A percentile compares a stretch with the other conserved stretches of the same genome.
phyloP scores from a whole-genome alignment of 176 grass and related monocot genomes.

The Luzula sylvatica region DNA sequence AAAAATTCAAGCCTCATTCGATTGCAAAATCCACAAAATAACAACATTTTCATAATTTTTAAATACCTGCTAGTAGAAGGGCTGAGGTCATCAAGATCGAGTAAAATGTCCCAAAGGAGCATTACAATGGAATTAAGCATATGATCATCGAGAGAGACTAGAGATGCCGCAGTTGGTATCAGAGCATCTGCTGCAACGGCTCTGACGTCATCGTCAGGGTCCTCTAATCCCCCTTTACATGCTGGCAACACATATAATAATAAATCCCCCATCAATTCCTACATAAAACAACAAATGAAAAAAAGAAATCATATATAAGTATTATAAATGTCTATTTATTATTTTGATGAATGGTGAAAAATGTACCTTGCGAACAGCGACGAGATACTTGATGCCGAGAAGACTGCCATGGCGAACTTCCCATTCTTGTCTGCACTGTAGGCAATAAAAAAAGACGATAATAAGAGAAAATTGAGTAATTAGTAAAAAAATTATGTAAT shows the following conservation, averaged over 20 bases:
- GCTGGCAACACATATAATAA: slow-evolving; percentile 74
- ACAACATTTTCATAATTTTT: too few species aligned
- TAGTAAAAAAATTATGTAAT: not conserved
- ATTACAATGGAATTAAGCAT: slow-evolving; percentile 76
- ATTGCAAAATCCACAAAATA: too few species aligned
- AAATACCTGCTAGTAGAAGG: slow-evolving; percentile 96
- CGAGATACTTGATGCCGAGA: slow-evolving; percentile 94
- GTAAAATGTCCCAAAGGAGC: slow-evolving; percentile 99
- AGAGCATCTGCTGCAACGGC: slow-evolving; percentile 96
- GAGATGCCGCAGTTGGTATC: slow-evolving; percentile 72
- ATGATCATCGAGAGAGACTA: slow-evolving; percentile 81
- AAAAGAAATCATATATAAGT: too few species aligned
- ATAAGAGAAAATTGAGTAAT: not conserved
- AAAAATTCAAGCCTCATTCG: too few species aligned
- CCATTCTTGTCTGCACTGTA: slow-evolving; percentile 98
- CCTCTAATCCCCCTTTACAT: slow-evolving; percentile 92
- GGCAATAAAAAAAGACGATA: slow-evolving; percentile 27
- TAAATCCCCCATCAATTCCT: slow-evolving; percentile 90
- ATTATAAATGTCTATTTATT: slow-evolving; percentile 10
- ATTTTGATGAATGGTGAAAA: not conserved
- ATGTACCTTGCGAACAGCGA: slow-evolving; percentile 75
- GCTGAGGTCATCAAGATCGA: slow-evolving; percentile 95
- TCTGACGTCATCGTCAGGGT: slow-evolving; percentile 96
- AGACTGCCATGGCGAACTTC: slow-evolving; percentile 98
- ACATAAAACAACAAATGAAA: slow-evolving; percentile 9